Evolutionary conservation across 2,329 filamentous ascomycete species (phyloP).

Genomic region (Fusarium bactridioides): DNA sequence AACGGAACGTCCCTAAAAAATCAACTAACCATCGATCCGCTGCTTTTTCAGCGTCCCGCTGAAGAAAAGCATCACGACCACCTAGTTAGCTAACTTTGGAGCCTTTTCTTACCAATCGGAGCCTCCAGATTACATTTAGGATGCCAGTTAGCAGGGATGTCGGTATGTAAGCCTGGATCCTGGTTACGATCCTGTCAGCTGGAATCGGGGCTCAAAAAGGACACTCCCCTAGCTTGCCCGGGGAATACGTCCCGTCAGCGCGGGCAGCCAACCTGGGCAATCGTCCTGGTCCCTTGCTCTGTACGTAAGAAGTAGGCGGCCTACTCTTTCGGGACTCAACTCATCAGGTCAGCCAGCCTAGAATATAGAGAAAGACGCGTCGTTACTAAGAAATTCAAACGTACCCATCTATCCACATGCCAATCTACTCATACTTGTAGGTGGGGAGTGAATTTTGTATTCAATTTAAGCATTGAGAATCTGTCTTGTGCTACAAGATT

Average conservation of each 20-base stretch:
- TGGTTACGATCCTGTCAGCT: background rate
- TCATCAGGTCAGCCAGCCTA: background rate
- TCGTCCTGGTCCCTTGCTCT: background rate
- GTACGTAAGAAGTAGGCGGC: background rate
- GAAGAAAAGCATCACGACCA: background rate
- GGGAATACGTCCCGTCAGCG: background rate
- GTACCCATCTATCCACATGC: too few species aligned
- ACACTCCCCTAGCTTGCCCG: background rate
- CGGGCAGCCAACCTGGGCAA: background rate
- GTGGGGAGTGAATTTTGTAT: background rate
- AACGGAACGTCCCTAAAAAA: background rate
- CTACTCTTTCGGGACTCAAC: background rate
- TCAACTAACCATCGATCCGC: background rate
- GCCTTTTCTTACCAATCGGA: background rate
- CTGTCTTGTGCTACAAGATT: background rate
- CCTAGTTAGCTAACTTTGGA: too few species aligned
- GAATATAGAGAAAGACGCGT: rapidly evolving
- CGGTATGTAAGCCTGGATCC: too few species aligned
- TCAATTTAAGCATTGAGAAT: background rate
- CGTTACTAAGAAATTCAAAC: background rate
- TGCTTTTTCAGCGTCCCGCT: background rate
- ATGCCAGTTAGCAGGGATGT: background rate
- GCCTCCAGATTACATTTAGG: background rate
- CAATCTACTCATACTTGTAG: background rate
- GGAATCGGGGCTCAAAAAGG: background rate